Evolutionary conservation across 2,329 filamentous ascomycete genomes (phyloP), one percentile per base, ranked within the genome.

Genomic region (Trichoderma koningiopsis): DNA sequence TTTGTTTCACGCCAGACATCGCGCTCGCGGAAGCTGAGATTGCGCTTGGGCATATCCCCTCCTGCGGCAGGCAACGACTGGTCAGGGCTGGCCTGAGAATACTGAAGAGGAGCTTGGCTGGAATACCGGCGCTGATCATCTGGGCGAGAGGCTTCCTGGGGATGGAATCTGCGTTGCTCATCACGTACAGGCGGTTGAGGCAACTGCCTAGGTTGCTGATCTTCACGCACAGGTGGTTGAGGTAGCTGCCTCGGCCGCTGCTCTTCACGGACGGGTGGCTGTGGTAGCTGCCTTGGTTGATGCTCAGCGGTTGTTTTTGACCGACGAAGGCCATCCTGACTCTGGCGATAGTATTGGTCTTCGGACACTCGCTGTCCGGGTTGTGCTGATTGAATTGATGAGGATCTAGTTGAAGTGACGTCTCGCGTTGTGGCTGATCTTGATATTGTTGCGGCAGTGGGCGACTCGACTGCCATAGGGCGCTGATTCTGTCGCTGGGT

Each of bases 1-100:
- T 78, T 76, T 52, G 81, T 73, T 24, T 85, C 83, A 60, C 82
- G 81, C 70, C 81, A 82, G 3, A 80, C 82, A 7, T 87, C 82
- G 64, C 86, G 84, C 72, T 89, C 87, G n/a, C 87, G 85, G 77
- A 88, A 87, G 77, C 87, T 90, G 52, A 88, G 74, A 63, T 87
- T 87, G 61, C 87, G 84, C 74, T 85, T 84, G 4, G 86, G 84
- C 19, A 83, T 74, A 16, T 77, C 79, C 10, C 79, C 75, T 8
- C 73, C 71, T 31, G 73, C 71, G 29, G 76, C 73, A 16, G 66
- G 56, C n/a, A 64, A 72, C 27, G 62, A 70, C 37, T 74, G 72
- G 6, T 69, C 69, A 27, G 49, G 60, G 11, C 49, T 31, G 10
- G 43, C 19, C 29, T 33, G 63, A 29, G 29, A 22, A 8, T 60